A percentile compares a stretch with the other conserved stretches of the same genome.
Conservation (phyloP, 352 stramenopile genomes). For the Halophytophthora polymorphica region DNA sequence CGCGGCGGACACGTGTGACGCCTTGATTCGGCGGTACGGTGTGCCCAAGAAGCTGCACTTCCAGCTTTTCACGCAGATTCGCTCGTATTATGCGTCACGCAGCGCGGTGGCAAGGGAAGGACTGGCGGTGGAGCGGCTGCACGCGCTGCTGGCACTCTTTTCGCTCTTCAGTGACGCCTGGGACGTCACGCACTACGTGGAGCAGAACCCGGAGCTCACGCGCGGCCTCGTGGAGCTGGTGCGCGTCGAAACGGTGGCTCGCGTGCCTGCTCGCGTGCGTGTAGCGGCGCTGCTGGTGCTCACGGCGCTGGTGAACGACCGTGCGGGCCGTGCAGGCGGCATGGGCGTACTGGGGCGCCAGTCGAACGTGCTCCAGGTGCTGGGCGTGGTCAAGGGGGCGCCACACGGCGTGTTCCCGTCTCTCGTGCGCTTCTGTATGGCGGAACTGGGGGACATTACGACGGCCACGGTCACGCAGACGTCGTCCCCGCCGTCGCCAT, state of each 20-base stretch:
- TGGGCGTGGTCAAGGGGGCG: constrained; percentile 76
- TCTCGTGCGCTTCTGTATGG: constrained; percentile 76
- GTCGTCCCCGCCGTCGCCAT: constrained; percentile 8
- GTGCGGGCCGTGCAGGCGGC: constrained; percentile 51
- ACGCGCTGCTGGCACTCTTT: constrained; percentile 72
- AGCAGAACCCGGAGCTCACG: constrained; percentile 73
- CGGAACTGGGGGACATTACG: constrained; percentile 51
- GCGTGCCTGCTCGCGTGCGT: constrained; percentile 54
- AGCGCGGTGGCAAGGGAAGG: constrained; percentile 38
- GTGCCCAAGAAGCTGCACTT: constrained; percentile 75
- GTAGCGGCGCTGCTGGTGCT: constrained; percentile 68
- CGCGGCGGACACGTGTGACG: constrained; percentile 44
- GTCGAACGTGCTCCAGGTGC: constrained; percentile 69
- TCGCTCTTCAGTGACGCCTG: constrained; percentile 70
- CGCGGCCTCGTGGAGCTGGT: constrained; percentile 71
- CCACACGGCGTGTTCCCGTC: constrained; percentile 81
- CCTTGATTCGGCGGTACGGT: constrained; percentile 45
- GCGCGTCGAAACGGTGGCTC: constrained; percentile 64
- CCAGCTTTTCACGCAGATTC: constrained; percentile 64
- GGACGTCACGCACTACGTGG: constrained; percentile 77
- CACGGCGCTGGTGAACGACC: constrained; percentile 77
- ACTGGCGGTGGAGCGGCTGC: constrained; percentile 60
- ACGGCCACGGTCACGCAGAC: constrained; percentile 7
- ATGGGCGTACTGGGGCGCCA: constrained; percentile 75
- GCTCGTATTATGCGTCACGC: constrained; percentile 33